Conservation (phyloP, 2,329 filamentous ascomycete species). For the Rutstroemia sp. region DNA sequence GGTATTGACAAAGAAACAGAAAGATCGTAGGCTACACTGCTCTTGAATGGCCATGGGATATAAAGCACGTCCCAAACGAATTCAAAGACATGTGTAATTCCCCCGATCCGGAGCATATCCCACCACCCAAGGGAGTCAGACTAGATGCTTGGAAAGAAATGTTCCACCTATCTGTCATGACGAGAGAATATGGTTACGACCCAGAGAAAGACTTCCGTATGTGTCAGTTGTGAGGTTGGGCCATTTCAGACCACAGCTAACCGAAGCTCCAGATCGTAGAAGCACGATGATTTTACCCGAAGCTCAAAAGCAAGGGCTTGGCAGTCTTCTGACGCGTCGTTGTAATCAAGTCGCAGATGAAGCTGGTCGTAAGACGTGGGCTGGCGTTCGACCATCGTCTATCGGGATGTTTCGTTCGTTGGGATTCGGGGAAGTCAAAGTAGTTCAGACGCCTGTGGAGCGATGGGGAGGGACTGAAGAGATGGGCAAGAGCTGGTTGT, state of each 20-base stretch:
- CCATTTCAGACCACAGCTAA: not conserved
- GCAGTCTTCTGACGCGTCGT: not conserved
- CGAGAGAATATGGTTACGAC: not conserved
- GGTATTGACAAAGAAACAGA: not conserved
- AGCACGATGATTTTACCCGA: not conserved
- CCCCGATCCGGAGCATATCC: not conserved
- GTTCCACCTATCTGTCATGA: not conserved
- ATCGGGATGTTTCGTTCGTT: not conserved
- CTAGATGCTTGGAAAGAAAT: not conserved
- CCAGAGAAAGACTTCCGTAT: not conserved
- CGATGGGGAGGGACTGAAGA: no score
- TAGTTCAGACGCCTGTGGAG: no score
- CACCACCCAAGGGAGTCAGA: not conserved
- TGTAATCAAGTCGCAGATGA: not conserved
- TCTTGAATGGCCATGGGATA: not conserved
- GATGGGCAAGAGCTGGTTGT: no score
- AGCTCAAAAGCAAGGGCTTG: not conserved
- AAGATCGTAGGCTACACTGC: not conserved
- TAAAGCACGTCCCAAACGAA: not conserved
- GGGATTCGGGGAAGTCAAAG: not conserved
- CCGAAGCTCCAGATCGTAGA: not conserved
- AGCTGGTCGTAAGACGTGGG: no score
- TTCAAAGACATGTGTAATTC: not conserved
- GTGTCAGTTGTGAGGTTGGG: no score
- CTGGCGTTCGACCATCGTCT: not conserved